Evolutionary conservation across 352 stramenopile species (phyloP), one percentile per base, ranked within the genome.

Genomic region (Pythium myriotylum): DNA sequence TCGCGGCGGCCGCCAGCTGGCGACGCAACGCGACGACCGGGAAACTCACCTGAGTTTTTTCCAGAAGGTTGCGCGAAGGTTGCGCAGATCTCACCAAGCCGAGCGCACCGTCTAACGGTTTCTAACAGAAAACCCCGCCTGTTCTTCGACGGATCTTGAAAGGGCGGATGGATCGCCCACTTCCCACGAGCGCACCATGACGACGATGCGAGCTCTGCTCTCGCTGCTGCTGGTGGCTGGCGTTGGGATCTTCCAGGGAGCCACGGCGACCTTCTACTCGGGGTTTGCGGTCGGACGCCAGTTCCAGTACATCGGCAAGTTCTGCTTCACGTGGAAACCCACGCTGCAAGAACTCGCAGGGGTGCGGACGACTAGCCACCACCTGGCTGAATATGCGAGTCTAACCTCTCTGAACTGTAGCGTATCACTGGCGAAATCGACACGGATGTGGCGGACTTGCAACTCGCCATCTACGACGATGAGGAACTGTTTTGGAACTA

Each of bases 231-330:
- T 68, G 16, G 60, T 67, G 2, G 7, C 55, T 19, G 22, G 12
- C 17, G 10, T 35, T 35, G 10, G 10, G 5, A 35, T 35, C 29
- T 35, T 35, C 29, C 29, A 24, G 3, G 13, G 7, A 6, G 35
- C 48, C 0, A 54, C 59, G 16, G 82, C 68, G 20, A 84, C 73
- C 48, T 60, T 89, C 40, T 76, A 67, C 55, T 76, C 82, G 22
- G 82, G 82, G 17, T 91, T 88, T 59, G 77, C 79, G 4, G 69
- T 91, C 20, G 77, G 75, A 40, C 70, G 74, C 10, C 81, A 94
- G 69, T 92, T 89, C 67, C 73, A 89, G 55, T 91, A 85, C 65
- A 70, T 91, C 32, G 83, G 81, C 73, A 91, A 91, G 68, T 94
- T 92, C 69, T 92, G 82, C 70, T 94, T 91, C 74, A 79, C 74